A percentile compares a stretch with the other conserved stretches of the same genome.
These are phyloP conservation scores for Trichophyton schoenleinii DNA, from an alignment of 2,329 filamentous ascomycete species.

Conservation along the genomic window DNA sequence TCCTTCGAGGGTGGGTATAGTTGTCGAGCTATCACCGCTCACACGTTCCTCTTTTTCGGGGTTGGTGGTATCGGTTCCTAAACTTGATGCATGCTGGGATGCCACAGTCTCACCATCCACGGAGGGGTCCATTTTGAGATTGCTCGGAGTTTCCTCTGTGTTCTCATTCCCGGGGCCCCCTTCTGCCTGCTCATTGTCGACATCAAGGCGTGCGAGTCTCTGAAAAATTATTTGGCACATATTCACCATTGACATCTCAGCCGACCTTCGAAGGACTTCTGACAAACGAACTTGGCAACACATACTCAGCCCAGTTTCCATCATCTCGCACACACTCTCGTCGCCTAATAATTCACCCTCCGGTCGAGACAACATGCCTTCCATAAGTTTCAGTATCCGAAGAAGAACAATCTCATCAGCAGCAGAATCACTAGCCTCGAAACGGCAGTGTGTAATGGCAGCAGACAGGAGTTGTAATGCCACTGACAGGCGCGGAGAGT, in stretches of 20 bases:
- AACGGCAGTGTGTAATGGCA: conserved; percentile 93
- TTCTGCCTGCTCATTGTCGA: conserved; percentile 54
- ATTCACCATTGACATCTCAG: conserved; percentile 92
- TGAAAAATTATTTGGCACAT: conserved; percentile 99
- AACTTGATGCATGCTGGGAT: conserved; percentile 36
- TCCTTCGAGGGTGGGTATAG: background rate
- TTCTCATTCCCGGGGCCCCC: conserved; percentile 38
- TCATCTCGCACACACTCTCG: conserved; percentile 98
- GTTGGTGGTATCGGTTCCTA: conserved; percentile 27
- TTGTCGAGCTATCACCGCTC: conserved; percentile 9
- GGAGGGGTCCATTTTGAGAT: conserved; percentile 71
- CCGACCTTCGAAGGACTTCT: conserved; percentile 76
- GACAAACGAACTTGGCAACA: conserved; percentile 89
- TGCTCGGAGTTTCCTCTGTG: conserved; percentile 18
- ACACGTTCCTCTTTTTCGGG: conserved; percentile 22
- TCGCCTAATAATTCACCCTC: conserved; percentile 90
- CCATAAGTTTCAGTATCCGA: conserved; percentile 93
- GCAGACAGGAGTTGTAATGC: conserved; percentile 92
- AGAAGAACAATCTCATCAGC: conserved; percentile 92
- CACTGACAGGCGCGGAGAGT: conserved; percentile 74
- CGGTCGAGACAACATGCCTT: conserved; percentile 90
- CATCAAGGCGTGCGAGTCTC: conserved; percentile 73
- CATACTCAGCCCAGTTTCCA: conserved; percentile 94
- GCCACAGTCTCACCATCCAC: conserved; percentile 52
- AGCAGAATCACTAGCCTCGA: conserved; percentile 88